A percentile compares a stretch with the other conserved stretches of the same genome.
Conservation (phyloP, 345 rosid genomes). For the Citrus trifoliata region DNA sequence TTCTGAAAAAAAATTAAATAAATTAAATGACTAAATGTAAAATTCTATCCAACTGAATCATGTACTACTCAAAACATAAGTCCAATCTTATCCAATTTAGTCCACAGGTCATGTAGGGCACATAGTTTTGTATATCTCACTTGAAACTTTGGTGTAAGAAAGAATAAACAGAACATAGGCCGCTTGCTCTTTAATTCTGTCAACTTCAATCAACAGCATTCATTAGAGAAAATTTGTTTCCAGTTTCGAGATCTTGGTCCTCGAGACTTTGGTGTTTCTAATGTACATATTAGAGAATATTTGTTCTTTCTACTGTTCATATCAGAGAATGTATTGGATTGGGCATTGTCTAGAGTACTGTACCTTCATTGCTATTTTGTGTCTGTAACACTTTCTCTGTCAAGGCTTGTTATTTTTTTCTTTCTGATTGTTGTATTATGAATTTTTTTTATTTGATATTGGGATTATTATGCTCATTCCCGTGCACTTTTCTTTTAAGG, state of each 20-base stretch:
- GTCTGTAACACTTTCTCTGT: not conserved
- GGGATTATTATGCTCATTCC: not conserved
- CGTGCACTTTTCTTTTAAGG: slow-evolving; percentile 34
- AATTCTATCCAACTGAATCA: not conserved
- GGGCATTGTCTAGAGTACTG: no score
- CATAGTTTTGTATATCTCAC: no score
- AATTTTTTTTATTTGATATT: not conserved
- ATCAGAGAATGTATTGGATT: not conserved
- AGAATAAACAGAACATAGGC: not conserved
- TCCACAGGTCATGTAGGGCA: no score
- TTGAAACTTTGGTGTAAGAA: not conserved
- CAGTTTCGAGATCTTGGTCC: not conserved
- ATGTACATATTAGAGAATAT: not conserved
- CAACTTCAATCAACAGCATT: not conserved
- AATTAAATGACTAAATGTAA: not conserved
- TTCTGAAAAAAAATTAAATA: no score
- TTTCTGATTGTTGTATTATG: not conserved
- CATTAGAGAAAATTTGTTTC: not conserved
- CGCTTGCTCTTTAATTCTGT: not conserved
- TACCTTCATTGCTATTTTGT: not conserved
- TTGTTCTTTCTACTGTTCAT: not conserved
- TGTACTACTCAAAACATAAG: not conserved
- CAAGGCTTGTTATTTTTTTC: not conserved
- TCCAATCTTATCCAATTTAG: no score
- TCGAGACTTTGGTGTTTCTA: not conserved